Evolutionary conservation across 2,329 filamentous ascomycete species (phyloP).

Genomic region (Herpotrichia juniperi): DNA sequence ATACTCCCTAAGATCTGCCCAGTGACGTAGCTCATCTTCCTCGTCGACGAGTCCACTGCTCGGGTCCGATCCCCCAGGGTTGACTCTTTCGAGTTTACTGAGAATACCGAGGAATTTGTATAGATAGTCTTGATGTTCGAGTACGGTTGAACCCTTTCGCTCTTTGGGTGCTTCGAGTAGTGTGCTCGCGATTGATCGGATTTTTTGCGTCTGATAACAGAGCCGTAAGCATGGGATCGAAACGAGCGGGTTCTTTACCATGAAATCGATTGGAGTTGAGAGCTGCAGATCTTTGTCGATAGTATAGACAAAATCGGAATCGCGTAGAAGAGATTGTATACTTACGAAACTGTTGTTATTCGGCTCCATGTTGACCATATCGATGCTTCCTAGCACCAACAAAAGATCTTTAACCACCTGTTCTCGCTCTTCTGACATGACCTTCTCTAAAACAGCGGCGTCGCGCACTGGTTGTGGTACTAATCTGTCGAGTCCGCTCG

Average conservation of each 20-base stretch:
- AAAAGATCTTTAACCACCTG: constrained; percentile 82
- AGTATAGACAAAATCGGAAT: not conserved
- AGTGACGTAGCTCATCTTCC: constrained; percentile 75
- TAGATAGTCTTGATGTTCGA: constrained; percentile 73
- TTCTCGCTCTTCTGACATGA: constrained; percentile 78
- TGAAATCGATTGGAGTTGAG: not conserved
- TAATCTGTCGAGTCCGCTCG: constrained; percentile 38
- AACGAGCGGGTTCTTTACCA: constrained; percentile 6
- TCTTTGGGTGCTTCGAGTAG: constrained; percentile 68
- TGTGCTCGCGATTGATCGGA: constrained; percentile 82
- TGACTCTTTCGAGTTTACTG: constrained; percentile 72
- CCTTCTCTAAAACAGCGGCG: constrained; percentile 60
- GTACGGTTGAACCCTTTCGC: constrained; percentile 58
- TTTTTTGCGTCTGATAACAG: constrained; percentile 71
- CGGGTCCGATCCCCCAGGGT: constrained; percentile 45
- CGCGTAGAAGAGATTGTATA: constrained; percentile 17
- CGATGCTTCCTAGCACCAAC: constrained; percentile 75
- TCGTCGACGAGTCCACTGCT: constrained; percentile 61
- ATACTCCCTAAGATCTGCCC: constrained; percentile 80
- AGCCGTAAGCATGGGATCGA: constrained; percentile 33
- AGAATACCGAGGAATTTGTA: constrained; percentile 76
- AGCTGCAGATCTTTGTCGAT: not conserved
- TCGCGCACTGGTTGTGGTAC: constrained; percentile 21
- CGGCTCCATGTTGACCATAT: constrained; percentile 83
- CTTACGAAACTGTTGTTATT: constrained; percentile 69